These are phyloP conservation scores for Neckera pumila DNA, from an alignment of 225 moss, liverwort and hornwort species.

Conservation along the genomic window DNA sequence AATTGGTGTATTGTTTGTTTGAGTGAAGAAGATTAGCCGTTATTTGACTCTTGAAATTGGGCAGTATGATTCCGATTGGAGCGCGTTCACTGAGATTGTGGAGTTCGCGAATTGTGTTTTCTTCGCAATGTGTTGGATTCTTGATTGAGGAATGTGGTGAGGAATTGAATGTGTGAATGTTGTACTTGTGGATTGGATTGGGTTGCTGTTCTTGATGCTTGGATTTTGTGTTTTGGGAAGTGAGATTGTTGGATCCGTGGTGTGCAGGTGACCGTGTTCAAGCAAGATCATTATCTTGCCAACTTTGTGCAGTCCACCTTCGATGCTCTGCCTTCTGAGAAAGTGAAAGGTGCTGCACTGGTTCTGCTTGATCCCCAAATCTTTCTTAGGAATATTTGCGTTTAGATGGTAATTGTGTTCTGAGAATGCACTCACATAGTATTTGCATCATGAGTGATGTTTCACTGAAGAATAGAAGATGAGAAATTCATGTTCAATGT, in stretches of 20 bases:
- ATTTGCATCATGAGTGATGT: neutral
- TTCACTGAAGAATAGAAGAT: neutral
- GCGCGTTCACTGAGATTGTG: neutral
- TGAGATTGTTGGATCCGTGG: neutral
- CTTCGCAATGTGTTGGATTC: neutral
- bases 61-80: neutral
- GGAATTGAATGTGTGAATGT: neutral
- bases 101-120: neutral
- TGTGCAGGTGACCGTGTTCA: constrained; percentile 75
- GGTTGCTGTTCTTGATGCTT: neutral
- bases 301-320: constrained; percentile 95
- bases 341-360: constrained; percentile 47
- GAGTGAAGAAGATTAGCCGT: neutral
- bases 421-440: neutral
- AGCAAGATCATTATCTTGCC: constrained; percentile 81
- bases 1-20: neutral
- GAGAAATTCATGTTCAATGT: neutral
- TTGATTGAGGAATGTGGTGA: neutral
- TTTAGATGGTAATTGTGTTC: neutral
- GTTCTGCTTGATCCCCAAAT: neutral
- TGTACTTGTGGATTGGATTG: neutral
- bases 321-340: constrained; percentile 68
- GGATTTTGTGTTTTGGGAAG: neutral
- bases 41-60: neutral
- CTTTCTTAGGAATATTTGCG: neutral